Evolutionary conservation across 495 filamentous ascomycete species (phyloP), one percentile per base, ranked within the genome.

Genomic region (Evernia prunastri): DNA sequence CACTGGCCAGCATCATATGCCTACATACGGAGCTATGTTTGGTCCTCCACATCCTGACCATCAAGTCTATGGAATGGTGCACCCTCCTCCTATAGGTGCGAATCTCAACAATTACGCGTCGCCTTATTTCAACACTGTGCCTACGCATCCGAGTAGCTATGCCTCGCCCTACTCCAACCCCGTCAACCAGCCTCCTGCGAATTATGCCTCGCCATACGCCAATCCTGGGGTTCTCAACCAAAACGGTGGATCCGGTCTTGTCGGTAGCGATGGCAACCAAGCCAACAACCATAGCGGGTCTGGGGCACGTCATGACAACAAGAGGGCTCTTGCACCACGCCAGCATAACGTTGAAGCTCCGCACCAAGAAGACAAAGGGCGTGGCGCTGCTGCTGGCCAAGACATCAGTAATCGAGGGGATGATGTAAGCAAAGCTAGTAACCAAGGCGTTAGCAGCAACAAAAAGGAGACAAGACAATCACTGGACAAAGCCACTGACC

Each of bases 131-230:
- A 20, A 2, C 23, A 27, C 51, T 33, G 0, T 33, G 1, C 18
- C 29, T 17, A 3, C 29, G 9, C 12, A 54, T 33, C 27, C 51
- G 8, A 3, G 3, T 54, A 33, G 17, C 17, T 54, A 54, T 54
- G 51, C 51, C 15, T 54, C 51, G 7, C 51, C 51, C 7, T 54
- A 54, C 51, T 54, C 51, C 6, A 33, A 33, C 33, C 27, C 47
- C 29, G 23, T 51, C 23, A 51, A 27, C 5, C 47, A 51, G 25
- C 47, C 47, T 51, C 23, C 47, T 51, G 47, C 4, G 33, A 54
- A 20, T 17, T 54, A 54, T 29, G 51, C 51, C 29, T 54, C 51
- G 7, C 51, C 51, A 54, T 54, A 54, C 17, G 51, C 51, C 51
- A 54, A 54, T 33, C 15, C 27, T 10, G 1, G 20, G 7, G 27